Conservation (phyloP, 2,329 filamentous ascomycete species). For the Penicillium sclerotiorum region DNA sequence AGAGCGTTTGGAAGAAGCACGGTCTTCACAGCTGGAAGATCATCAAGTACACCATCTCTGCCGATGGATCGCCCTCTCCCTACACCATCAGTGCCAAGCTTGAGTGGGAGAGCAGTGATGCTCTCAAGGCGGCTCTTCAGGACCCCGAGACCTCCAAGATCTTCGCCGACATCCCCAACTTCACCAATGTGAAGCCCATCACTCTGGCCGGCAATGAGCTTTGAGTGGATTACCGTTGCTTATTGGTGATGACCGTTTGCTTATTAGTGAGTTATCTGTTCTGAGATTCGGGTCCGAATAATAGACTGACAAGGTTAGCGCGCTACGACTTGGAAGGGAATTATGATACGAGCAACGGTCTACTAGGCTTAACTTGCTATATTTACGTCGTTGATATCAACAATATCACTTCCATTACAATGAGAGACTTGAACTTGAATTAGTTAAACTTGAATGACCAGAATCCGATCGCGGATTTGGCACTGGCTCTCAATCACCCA, state of each 20-base stretch:
- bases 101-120: slow-evolving; percentile 23
- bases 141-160: slow-evolving; percentile 8
- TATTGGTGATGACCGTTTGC: not conserved
- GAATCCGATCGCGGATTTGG: too few species aligned
- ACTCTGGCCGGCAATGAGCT: slow-evolving; percentile 18
- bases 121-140: slow-evolving; percentile 11
- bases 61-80: slow-evolving; percentile 19
- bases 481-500: too few species aligned
- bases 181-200: slow-evolving; percentile 25
- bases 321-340: too few species aligned
- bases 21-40: slow-evolving; percentile 21
- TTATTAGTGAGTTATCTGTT: not conserved
- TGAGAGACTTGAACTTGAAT: too few species aligned
- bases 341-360: too few species aligned
- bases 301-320: too few species aligned
- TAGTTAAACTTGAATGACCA: too few species aligned
- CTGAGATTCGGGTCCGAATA: too few species aligned
- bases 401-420: too few species aligned
- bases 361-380: too few species aligned
- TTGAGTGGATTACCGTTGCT: too few species aligned
- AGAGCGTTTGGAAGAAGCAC: slow-evolving; percentile 17
- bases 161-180: slow-evolving; percentile 27
- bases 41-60: slow-evolving; percentile 18
- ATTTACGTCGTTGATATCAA: too few species aligned
- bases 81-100: slow-evolving; percentile 20